Conservation (phyloP, 208 protist genomes). For the Wallacemonas sp. region DNA sequence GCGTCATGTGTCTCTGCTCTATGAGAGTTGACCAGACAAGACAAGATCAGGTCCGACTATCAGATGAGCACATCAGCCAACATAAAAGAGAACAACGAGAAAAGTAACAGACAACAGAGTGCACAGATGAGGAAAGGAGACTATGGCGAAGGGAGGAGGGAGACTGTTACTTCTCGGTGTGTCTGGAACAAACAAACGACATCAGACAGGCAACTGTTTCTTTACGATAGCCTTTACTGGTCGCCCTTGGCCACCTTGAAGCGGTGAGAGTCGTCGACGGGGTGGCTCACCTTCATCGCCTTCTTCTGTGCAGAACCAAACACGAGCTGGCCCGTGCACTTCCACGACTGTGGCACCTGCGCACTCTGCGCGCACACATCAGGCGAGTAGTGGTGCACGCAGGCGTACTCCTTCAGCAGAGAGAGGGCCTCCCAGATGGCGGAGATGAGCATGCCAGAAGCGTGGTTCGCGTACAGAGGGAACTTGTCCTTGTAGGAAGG, state of each 20-base stretch:
- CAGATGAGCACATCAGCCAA: no score
- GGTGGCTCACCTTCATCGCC: constrained; percentile 32
- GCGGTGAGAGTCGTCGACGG: constrained; percentile 35
- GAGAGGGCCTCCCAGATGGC: constrained; percentile 56
- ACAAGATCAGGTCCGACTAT: no score
- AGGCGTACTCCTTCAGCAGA: constrained; percentile 36
- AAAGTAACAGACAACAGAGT: neutral
- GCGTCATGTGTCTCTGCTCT: no score
- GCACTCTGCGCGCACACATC: constrained; percentile 38
- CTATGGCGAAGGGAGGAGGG: neutral
- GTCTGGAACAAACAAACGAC: no score
- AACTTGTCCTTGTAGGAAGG: constrained; percentile 44
- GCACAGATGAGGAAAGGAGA: constrained; percentile 1
- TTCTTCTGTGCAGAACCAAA: constrained; percentile 46
- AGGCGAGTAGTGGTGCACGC: constrained; percentile 60
- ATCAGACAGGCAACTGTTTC: no score
- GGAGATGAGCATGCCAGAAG: constrained; percentile 45
- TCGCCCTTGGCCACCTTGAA: constrained; percentile 38
- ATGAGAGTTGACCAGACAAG: neutral
- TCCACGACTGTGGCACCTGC: constrained; percentile 38
- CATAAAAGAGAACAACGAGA: neutral
- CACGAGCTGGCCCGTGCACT: constrained; percentile 55
- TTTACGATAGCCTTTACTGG: neutral
- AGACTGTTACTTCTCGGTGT: no score
- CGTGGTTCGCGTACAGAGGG: constrained; percentile 41